Evolutionary conservation across 106 monocot species (phyloP).

Genomic region (Apostasia shenzhenica): DNA sequence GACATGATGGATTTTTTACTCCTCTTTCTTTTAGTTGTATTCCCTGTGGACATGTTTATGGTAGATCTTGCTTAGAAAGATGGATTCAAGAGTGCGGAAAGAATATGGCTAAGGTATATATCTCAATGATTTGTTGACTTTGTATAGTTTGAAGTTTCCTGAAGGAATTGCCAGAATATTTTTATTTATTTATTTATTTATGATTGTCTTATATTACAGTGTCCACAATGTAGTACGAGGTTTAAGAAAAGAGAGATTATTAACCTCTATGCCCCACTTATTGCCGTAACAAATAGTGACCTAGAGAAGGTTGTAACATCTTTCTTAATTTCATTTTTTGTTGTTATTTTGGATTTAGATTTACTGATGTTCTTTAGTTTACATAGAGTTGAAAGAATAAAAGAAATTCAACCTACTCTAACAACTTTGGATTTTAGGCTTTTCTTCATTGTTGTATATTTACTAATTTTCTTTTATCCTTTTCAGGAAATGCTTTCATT

Average conservation of each 20-base stretch:
- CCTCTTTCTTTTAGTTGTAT: slow-evolving; percentile 43
- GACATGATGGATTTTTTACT: neutral
- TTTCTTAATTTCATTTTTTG: neutral
- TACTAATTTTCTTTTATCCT: slow-evolving; percentile 5
- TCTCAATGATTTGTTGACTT: neutral
- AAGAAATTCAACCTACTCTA: too few species aligned
- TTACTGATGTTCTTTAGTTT: neutral
- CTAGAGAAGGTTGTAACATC: slow-evolving; percentile 41
- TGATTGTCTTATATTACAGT: slow-evolving; percentile 26
- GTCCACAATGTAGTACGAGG: slow-evolving; percentile 32
- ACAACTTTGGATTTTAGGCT: too few species aligned
- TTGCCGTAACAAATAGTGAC: slow-evolving; percentile 42
- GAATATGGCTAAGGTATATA: slow-evolving; percentile 44
- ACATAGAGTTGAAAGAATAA: too few species aligned
- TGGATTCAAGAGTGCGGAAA: slow-evolving; percentile 44
- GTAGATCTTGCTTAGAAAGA: slow-evolving; percentile 67
- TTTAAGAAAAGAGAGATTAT: slow-evolving; percentile 27
- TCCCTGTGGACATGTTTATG: slow-evolving; percentile 82
- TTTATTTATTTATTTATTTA: neutral
- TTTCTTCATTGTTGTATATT: slow-evolving; percentile 5
- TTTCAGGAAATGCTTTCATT: slow-evolving; percentile 49
- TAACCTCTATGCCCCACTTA: slow-evolving; percentile 38
- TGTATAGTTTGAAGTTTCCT: neutral
- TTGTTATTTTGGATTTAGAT: slow-evolving; percentile 8
- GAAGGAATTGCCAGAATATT: neutral